These are phyloP conservation scores for Paramecium tetraurelia DNA, from an alignment of 73 alveolate genomes.

Conservation along the genomic window DNA sequence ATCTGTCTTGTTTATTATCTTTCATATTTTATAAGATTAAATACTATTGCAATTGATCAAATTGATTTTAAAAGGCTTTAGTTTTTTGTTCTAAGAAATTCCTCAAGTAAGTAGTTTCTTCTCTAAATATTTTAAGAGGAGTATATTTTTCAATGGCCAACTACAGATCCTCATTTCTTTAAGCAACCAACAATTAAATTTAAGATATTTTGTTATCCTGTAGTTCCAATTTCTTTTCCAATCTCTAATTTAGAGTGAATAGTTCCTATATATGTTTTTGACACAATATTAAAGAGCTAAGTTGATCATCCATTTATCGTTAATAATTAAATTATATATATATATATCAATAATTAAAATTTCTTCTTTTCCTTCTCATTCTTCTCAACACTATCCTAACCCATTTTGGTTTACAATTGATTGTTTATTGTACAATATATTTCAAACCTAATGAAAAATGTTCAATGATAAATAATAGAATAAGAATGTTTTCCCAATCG, in stretches of 20 bases:
- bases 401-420: slow-evolving; percentile 22
- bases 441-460: slow-evolving; percentile 15
- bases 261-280: background rate
- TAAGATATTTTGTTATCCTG: background rate
- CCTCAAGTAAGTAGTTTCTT: background rate
- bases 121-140: background rate
- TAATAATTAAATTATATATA: background rate
- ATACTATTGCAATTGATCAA: slow-evolving; percentile 4
- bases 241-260: background rate
- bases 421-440: background rate
- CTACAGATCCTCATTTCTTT: slow-evolving; percentile 6
- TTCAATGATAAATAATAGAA: background rate
- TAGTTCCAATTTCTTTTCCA: slow-evolving; percentile 11
- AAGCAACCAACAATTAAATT: background rate
- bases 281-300: background rate
- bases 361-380: background rate
- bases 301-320: background rate
- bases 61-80: background rate
- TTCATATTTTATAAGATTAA: background rate
- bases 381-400: slow-evolving; percentile 27
- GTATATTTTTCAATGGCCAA: background rate
- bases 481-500: slow-evolving; percentile 14
- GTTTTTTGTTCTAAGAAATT: background rate
- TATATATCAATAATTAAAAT: background rate
- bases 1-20: background rate